Conservation (phyloP, 805 yeast genomes). For the Zygosaccharomyces siamensis region DNA sequence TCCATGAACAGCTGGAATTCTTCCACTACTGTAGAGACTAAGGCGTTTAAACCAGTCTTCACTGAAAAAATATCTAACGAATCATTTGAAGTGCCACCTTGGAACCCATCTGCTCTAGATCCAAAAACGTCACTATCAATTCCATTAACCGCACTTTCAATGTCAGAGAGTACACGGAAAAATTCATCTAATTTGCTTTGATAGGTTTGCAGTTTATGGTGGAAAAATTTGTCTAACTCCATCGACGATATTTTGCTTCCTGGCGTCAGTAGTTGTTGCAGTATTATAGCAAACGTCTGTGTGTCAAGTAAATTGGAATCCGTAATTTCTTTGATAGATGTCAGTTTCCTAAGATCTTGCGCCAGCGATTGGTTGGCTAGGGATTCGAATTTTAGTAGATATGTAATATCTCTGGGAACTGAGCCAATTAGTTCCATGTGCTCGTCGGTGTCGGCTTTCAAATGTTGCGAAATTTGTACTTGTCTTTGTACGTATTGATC, state of each 20-base stretch:
- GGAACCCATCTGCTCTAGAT: conserved; percentile 7
- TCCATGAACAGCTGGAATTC: conserved; percentile 72
- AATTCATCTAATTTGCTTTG: conserved; percentile 47
- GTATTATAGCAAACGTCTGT: conserved; percentile 49
- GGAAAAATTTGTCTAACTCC: conserved; percentile 55
- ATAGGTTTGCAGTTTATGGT: conserved; percentile 37
- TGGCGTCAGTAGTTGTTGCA: conserved; percentile 46
- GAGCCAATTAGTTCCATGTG: conserved; percentile 63
- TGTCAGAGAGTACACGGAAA: conserved; percentile 43
- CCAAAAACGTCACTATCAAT: conserved; percentile 45
- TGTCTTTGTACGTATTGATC: conserved; percentile 71
- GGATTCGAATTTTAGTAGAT: conserved; percentile 54
- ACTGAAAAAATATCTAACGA: conserved; percentile 21
- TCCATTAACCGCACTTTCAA: conserved; percentile 61
- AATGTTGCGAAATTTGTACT: conserved; percentile 63
- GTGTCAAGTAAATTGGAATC: conserved; percentile 42
- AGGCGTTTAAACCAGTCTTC: conserved; percentile 40
- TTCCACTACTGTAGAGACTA: conserved; percentile 58
- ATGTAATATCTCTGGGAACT: conserved; percentile 68
- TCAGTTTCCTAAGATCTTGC: conserved; percentile 44
- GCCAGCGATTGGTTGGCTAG: conserved; percentile 61
- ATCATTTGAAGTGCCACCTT: conserved; percentile 12
- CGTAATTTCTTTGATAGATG: conserved; percentile 42
- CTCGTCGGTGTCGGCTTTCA: conserved; percentile 55
- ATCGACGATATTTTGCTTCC: conserved; percentile 53